Evolutionary conservation across 306 rosid species (phyloP), one percentile per base, ranked within the genome.

Genomic region (Vicia sativa): DNA sequence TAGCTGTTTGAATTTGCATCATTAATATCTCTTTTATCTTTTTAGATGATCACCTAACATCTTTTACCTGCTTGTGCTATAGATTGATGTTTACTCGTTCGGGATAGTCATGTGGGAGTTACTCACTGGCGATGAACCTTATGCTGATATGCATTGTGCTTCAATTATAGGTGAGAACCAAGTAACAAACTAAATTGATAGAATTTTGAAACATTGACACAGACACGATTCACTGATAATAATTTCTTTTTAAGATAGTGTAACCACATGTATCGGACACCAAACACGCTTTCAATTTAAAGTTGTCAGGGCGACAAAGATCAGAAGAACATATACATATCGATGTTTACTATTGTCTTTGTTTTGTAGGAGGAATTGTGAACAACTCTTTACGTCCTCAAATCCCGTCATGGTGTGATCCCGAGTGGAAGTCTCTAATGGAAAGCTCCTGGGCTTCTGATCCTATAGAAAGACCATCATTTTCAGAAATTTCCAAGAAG

Each of bases 31-130:
- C 50, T 73, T 38, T 44, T 54, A 11, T 70, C 50, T 14, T 70
- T 73, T 67, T 69, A 13, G 18, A 26, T 70, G 60, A 67, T 72
- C 44, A 39, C 74, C 28, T 65, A 29, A 52, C 37, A 9, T 37
- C 34, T 74, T 11, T 81, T 81, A n/a, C 61, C 74, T 80, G 62
- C 58, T 67, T 43, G 62, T 80, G 59, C 43, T 85, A 83, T 71
- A 95, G 99, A 90, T 95, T 73, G 99, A 95, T 84, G 97, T 95
- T 54, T 95, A 95, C 82, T 95, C 99, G 21, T 95, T 90, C 7
- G 99, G 97, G 67, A 90, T 95, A 74, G 99, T 90, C 65, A 90
- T 95, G 99, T 95, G 99, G 99, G 99, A 95, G 73, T 55, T 95
- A 77, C 97, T 95, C 62, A 95, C 99, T 0, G 99, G 99, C 12